phyloP scores from a whole-genome alignment of 768 basidiomycete species.

The Podaxis sp. region DNA sequence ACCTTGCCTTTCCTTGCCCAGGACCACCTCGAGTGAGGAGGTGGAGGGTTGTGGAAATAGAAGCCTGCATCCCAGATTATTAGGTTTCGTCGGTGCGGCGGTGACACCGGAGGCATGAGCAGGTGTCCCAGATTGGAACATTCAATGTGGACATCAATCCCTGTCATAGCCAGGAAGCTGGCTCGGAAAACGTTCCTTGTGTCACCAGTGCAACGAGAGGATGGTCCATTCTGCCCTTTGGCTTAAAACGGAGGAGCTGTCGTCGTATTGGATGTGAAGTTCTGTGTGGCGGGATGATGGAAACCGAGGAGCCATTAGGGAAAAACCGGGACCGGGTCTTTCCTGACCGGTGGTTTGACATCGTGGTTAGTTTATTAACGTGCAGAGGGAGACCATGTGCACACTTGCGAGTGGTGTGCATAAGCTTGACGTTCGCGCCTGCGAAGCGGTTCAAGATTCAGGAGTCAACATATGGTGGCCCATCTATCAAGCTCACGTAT shows the following conservation, averaged over 20 bases:
- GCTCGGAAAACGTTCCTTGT: constrained; percentile 50
- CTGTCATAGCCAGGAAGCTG: constrained; percentile 44
- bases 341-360: constrained; percentile 1
- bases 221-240: constrained; percentile 50
- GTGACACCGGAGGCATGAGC: no score
- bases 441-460: constrained; percentile 15
- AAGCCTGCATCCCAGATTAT: no score
- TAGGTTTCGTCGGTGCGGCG: no score
- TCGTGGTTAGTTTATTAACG: not conserved
- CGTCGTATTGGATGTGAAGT: constrained; percentile 42
- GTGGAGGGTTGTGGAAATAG: no score
- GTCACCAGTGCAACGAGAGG: constrained; percentile 44
- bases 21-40: no score
- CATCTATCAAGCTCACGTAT: no score
- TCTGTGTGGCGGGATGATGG: constrained; percentile 50
- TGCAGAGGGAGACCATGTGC: not conserved
- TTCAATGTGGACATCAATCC: constrained; percentile 1
- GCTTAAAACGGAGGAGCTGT: constrained; percentile 30
- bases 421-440: constrained; percentile 37
- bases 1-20: no score
- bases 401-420: constrained; percentile 34
- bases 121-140: no score
- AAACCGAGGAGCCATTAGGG: constrained; percentile 48
- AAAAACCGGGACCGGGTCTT: constrained; percentile 50
- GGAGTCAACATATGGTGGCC: no score